Percentiles rank a stretch among this genome's conserved stretches.
Evolutionary conservation across 495 filamentous ascomycete species (phyloP).

Genomic region (Hypomontagnella submonticulosa): DNA sequence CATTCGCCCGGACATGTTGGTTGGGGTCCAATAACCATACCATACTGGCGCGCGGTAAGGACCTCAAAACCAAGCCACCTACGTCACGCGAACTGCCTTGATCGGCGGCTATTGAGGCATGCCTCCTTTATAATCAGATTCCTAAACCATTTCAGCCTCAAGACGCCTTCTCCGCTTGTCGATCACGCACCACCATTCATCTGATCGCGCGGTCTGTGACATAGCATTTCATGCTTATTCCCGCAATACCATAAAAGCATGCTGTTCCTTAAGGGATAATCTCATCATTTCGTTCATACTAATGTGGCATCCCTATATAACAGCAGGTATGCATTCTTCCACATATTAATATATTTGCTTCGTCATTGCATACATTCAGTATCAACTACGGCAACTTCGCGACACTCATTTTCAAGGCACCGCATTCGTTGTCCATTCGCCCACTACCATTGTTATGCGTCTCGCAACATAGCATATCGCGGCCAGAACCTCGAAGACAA

Average conservation of each 20-base stretch:
- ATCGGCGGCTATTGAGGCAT: constrained; percentile 11
- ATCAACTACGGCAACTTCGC: no score
- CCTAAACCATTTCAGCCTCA: constrained; percentile 36
- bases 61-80: neutral
- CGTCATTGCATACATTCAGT: no score
- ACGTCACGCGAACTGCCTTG: constrained; percentile 1
- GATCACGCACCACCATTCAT: constrained; percentile 33
- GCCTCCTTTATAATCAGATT: constrained; percentile 11
- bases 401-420: no score
- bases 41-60: constrained; percentile 23
- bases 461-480: no score
- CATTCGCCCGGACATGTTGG: no score
- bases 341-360: no score
- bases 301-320: neutral
- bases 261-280: neutral
- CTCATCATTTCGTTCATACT: neutral
- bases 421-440: no score
- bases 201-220: constrained; percentile 30
- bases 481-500: no score
- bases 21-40: no score
- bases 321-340: no score
- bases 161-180: constrained; percentile 16
- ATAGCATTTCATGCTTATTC: constrained; percentile 12
- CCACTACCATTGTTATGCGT: no score
- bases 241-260: no score